phyloP scores from a whole-genome alignment of 2,329 filamentous ascomycete species.

The Pezicula radicicola region DNA sequence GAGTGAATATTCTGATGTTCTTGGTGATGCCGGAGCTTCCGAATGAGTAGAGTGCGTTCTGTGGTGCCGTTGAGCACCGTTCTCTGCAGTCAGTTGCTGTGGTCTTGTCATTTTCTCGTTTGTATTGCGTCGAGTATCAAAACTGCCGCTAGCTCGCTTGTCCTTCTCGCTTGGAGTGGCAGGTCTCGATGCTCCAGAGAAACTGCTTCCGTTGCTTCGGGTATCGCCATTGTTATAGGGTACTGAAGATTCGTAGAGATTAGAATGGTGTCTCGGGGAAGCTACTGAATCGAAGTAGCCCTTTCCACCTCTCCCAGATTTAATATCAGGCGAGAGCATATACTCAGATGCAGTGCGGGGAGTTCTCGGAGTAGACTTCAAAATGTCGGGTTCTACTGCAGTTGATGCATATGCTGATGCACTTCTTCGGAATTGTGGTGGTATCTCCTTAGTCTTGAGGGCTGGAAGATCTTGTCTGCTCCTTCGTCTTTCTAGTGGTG shows the following conservation, averaged over 20 bases:
- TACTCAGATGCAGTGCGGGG: slow-evolving; percentile 32
- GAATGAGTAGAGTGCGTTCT: slow-evolving; percentile 15
- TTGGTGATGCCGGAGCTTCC: slow-evolving; percentile 16
- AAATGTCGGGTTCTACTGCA: slow-evolving; percentile 13
- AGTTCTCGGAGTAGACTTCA: slow-evolving; percentile 35
- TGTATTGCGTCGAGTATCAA: slow-evolving; percentile 14
- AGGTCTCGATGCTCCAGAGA: slow-evolving; percentile 11
- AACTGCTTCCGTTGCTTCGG: slow-evolving; percentile 19
- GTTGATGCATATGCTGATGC: slow-evolving; percentile 19
- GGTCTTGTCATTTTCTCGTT: slow-evolving; percentile 21
- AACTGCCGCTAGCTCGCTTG: slow-evolving; percentile 11
- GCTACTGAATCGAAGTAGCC: slow-evolving; percentile 24
- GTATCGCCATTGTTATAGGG: slow-evolving; percentile 19
- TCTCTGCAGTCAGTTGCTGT: slow-evolving; percentile 20
- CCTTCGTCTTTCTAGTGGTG: slow-evolving; percentile 9
- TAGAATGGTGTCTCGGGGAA: slow-evolving; percentile 29
- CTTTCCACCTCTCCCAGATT: slow-evolving; percentile 7
- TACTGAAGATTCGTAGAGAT: slow-evolving; percentile 25
- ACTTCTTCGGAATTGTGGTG: slow-evolving; percentile 26
- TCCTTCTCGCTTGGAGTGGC: slow-evolving; percentile 17
- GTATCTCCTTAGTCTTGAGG: slow-evolving; percentile 28
- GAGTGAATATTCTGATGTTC: slow-evolving; percentile 14
- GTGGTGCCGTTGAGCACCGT: slow-evolving; percentile 12
- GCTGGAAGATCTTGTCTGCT: slow-evolving; percentile 30
- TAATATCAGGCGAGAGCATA: slow-evolving; percentile 44